These are phyloP conservation scores for Saccharomycopsis sp. DNA, from an alignment of 805 yeast genomes.

Conservation along the genomic window DNA sequence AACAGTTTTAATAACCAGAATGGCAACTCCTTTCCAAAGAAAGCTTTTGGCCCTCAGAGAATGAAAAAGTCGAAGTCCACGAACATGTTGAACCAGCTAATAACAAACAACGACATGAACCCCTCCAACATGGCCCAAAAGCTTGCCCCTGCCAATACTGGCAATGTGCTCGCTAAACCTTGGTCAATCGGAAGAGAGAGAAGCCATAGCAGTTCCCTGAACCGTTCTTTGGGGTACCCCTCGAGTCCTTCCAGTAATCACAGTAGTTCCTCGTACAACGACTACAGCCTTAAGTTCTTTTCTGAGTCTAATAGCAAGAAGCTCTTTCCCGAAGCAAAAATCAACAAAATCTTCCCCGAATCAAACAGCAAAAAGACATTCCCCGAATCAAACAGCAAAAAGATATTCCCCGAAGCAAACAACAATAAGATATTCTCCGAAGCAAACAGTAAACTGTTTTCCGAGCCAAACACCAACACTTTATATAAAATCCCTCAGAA, in stretches of 20 bases:
- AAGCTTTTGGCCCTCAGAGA: neutral
- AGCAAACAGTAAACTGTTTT: too few species aligned
- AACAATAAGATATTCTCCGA: too few species aligned
- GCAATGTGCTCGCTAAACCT: neutral
- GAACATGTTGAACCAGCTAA: neutral
- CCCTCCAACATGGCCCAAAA: too few species aligned
- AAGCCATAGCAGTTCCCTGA: neutral
- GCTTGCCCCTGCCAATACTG: too few species aligned
- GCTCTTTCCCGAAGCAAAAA: neutral
- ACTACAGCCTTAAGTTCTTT: neutral
- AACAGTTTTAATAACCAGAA: neutral
- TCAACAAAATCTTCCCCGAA: neutral
- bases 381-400: too few species aligned
- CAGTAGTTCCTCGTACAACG: neutral
- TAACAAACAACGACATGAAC: neutral
- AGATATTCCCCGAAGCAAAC: too few species aligned
- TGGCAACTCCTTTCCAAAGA: neutral
- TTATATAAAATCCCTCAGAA: too few species aligned
- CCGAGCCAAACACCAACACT: too few species aligned
- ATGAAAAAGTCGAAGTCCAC: neutral
- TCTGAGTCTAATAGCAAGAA: neutral
- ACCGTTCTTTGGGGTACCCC: neutral
- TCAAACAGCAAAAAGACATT: neutral
- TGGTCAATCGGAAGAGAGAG: neutral
- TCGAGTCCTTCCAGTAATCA: constrained; percentile 1